A percentile compares a stretch with the other conserved stretches of the same genome.
Evolutionary conservation across 2,329 filamentous ascomycete genomes (phyloP).

Genomic region (Fusarium proliferatum): DNA sequence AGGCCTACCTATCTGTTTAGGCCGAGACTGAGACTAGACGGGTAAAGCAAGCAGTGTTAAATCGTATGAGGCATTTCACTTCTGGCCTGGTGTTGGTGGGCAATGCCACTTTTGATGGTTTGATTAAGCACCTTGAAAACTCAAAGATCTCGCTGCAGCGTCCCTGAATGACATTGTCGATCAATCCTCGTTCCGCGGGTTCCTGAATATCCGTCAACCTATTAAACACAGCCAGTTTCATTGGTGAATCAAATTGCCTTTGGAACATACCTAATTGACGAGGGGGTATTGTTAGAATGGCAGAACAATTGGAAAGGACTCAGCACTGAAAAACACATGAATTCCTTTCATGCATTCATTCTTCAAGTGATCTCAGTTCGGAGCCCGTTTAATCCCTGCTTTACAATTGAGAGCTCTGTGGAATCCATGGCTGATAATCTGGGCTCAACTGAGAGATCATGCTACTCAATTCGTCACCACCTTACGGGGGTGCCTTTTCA

Average conservation of each 20-base stretch:
- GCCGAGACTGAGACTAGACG: constrained; percentile 11
- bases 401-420: not conserved
- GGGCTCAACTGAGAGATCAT: not conserved
- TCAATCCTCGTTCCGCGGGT: constrained; percentile 6
- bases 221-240: constrained; percentile 1
- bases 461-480: not conserved
- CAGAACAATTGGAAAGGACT: not conserved
- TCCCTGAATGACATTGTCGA: constrained; percentile 22
- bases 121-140: constrained; percentile 1
- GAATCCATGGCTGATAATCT: not conserved
- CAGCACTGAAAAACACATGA: not conserved
- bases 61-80: constrained; percentile 18
- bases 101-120: not conserved
- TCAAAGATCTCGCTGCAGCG: constrained; percentile 17
- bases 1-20: constrained; percentile 2
- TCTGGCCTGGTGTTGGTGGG: not conserved
- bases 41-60: not conserved
- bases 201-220: not conserved
- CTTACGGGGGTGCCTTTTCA: not conserved
- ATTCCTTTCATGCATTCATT: not conserved
- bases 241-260: not conserved
- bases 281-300: not conserved
- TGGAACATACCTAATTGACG: not conserved
- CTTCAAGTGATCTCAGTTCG: not conserved
- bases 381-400: not conserved